Conservation (phyloP, 805 yeast genomes). For the Metschnikowia drakensbergensis region DNA sequence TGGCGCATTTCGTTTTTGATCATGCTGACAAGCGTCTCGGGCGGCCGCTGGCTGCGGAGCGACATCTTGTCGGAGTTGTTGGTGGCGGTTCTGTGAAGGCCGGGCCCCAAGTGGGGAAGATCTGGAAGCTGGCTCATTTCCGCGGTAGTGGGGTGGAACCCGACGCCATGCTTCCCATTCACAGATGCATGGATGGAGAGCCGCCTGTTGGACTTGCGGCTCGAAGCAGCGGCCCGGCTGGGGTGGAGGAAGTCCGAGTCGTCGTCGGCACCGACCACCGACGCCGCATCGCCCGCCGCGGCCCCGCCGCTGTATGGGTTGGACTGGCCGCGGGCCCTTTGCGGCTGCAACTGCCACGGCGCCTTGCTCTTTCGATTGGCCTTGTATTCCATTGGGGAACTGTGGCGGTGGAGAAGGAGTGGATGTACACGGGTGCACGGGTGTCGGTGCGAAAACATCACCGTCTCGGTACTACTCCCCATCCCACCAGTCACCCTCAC, state of each 20-base stretch:
- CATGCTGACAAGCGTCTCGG: constrained; percentile 12
- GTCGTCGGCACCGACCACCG: neutral
- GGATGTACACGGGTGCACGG: neutral
- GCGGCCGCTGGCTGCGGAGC: constrained; percentile 12
- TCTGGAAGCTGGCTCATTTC: constrained; percentile 14
- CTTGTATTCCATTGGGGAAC: constrained; percentile 28
- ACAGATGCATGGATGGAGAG: constrained; percentile 20
- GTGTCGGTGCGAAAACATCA: neutral
- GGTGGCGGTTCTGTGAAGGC: constrained; percentile 14
- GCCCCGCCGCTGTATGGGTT: constrained; percentile 13
- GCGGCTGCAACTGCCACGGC: constrained; percentile 33
- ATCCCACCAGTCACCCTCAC: neutral
- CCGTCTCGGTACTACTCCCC: neutral
- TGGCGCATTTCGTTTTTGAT: constrained; percentile 45
- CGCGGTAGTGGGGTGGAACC: constrained; percentile 6
- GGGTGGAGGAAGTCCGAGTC: constrained; percentile 8
- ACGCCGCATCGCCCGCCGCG: constrained; percentile 1
- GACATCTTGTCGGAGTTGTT: constrained; percentile 13
- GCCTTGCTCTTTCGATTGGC: constrained; percentile 41
- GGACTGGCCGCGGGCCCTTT: constrained; percentile 5
- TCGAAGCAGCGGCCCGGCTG: constrained; percentile 9
- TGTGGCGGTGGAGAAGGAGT: neutral
- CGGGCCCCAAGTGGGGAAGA: constrained; percentile 21
- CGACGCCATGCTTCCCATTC: constrained; percentile 7
- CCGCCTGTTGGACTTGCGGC: constrained; percentile 15